phyloP scores from a whole-genome alignment of 805 yeast genomes.

The Blastobotrys americana region DNA sequence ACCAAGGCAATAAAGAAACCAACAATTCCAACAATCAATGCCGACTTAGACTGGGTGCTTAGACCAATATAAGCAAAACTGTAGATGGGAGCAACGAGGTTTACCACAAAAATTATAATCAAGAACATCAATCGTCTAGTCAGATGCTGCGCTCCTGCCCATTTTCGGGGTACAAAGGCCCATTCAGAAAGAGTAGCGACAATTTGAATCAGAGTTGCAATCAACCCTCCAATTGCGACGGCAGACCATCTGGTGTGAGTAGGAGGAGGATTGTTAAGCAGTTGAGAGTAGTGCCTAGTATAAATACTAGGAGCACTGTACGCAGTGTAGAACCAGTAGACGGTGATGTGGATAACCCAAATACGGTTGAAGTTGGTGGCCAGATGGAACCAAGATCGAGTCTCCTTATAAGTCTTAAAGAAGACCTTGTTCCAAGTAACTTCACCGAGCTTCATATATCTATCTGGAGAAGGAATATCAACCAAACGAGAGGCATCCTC shows the following conservation, averaged over 20 bases:
- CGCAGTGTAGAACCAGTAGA: constrained; percentile 93
- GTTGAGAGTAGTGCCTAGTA: constrained; percentile 79
- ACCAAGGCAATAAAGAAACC: constrained; percentile 82
- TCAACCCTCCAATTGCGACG: constrained; percentile 84
- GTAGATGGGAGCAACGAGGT: constrained; percentile 46
- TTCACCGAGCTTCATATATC: constrained; percentile 48
- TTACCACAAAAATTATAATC: constrained; percentile 45
- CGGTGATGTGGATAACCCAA: constrained; percentile 86
- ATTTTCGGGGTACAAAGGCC: constrained; percentile 91
- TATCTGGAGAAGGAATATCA: constrained; percentile 45
- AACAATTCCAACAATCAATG: constrained; percentile 61
- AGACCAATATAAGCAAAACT: constrained; percentile 39
- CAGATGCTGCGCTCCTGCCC: constrained; percentile 99
- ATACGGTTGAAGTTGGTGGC: constrained; percentile 95
- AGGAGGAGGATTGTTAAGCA: constrained; percentile 76
- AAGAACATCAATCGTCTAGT: constrained; percentile 78
- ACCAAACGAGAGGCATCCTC: constrained; percentile 42
- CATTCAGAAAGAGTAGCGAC: constrained; percentile 87
- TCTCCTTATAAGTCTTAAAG: constrained; percentile 80
- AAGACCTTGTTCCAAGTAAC: constrained; percentile 64
- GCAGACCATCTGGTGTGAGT: constrained; percentile 91
- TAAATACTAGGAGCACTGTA: constrained; percentile 88
- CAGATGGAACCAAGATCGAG: constrained; percentile 95
- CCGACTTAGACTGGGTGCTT: constrained; percentile 35
- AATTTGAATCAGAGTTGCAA: constrained; percentile 76